These are phyloP conservation scores for Aureobasidium sp. DNA, from an alignment of 2,329 filamentous ascomycete species.

Conservation along the genomic window DNA sequence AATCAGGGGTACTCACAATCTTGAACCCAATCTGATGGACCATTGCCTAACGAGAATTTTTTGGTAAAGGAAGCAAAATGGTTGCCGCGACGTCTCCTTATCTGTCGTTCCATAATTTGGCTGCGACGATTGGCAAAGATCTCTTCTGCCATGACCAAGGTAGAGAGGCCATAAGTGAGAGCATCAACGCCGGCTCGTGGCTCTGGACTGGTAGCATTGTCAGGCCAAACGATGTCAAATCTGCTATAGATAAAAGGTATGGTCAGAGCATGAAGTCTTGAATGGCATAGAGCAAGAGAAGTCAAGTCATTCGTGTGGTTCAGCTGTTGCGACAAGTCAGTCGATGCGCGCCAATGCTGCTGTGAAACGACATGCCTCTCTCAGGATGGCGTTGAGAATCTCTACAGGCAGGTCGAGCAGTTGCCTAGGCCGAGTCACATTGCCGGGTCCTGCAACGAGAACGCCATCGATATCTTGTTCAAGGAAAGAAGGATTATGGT, in stretches of 20 bases:
- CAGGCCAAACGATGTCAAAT: slow-evolving; percentile 85
- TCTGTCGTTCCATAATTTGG: slow-evolving; percentile 15
- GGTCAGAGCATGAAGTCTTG: slow-evolving; percentile 65
- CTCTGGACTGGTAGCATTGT: slow-evolving; percentile 56
- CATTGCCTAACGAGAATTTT: slow-evolving; percentile 81
- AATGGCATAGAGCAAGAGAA: slow-evolving; percentile 69
- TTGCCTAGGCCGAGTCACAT: slow-evolving; percentile 48
- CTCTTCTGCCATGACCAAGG: slow-evolving; percentile 66
- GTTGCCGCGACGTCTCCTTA: slow-evolving; percentile 53
- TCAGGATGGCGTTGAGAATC: slow-evolving; percentile 69
- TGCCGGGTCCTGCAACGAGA: not conserved
- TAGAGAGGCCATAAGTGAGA: slow-evolving; percentile 73
- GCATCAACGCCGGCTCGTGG: slow-evolving; percentile 71
- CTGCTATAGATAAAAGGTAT: slow-evolving; percentile 75
- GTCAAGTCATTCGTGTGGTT: slow-evolving; percentile 77
- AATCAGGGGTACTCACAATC: slow-evolving; percentile 36
- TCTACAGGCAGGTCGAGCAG: slow-evolving; percentile 73
- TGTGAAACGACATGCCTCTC: slow-evolving; percentile 63
- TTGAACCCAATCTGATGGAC: slow-evolving; percentile 67
- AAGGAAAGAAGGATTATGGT: not conserved
- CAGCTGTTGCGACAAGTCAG: slow-evolving; percentile 44
- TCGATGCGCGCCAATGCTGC: slow-evolving; percentile 9
- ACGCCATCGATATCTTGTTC: not conserved
- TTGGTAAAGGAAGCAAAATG: slow-evolving; percentile 72
- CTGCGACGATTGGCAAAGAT: slow-evolving; percentile 42